Conservation (phyloP, 352 stramenopile genomes). For the Elongisporangium prolatum region DNA sequence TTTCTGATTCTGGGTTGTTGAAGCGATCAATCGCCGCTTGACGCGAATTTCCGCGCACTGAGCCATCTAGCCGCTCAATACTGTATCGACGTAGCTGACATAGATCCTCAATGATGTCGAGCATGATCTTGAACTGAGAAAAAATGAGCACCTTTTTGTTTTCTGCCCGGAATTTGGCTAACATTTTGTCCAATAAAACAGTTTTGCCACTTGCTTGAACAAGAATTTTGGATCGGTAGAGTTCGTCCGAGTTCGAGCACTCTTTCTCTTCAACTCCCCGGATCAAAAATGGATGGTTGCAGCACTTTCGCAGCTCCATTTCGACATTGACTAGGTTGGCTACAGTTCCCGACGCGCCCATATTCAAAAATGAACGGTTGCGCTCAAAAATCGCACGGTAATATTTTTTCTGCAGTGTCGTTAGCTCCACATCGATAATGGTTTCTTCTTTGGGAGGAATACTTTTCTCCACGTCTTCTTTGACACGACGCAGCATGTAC, state of each 20-base stretch:
- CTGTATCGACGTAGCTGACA: slow-evolving; percentile 75
- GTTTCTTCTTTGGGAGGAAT: slow-evolving; percentile 99
- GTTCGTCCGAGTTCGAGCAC: slow-evolving; percentile 68
- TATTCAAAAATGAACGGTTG: slow-evolving; percentile 92
- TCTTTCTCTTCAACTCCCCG: slow-evolving; percentile 97
- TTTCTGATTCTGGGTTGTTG: slow-evolving; percentile 91
- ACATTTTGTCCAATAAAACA: slow-evolving; percentile 98
- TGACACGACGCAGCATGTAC: slow-evolving; percentile 98
- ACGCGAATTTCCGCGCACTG: slow-evolving; percentile 93
- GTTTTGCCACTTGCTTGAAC: slow-evolving; percentile 94
- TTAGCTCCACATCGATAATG: slow-evolving; percentile 99
- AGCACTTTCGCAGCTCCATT: slow-evolving; percentile 99
- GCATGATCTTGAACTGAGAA: slow-evolving; percentile 99
- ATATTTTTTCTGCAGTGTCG: slow-evolving; percentile 97
- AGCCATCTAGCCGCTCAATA: slow-evolving; percentile 97
- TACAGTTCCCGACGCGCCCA: slow-evolving; percentile 85
- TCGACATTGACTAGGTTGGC: slow-evolving; percentile 99
- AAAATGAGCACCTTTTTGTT: slow-evolving; percentile 99
- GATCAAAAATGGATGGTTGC: slow-evolving; percentile 99
- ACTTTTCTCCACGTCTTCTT: slow-evolving; percentile 99
- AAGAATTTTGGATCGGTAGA: slow-evolving; percentile 66
- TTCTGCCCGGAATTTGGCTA: slow-evolving; percentile 95
- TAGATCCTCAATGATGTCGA: slow-evolving; percentile 94
- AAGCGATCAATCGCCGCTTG: slow-evolving; percentile 99
- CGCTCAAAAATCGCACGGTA: slow-evolving; percentile 98